Conservation (phyloP, 495 filamentous ascomycete genomes). For the Hypoxylon crocopeplum region DNA sequence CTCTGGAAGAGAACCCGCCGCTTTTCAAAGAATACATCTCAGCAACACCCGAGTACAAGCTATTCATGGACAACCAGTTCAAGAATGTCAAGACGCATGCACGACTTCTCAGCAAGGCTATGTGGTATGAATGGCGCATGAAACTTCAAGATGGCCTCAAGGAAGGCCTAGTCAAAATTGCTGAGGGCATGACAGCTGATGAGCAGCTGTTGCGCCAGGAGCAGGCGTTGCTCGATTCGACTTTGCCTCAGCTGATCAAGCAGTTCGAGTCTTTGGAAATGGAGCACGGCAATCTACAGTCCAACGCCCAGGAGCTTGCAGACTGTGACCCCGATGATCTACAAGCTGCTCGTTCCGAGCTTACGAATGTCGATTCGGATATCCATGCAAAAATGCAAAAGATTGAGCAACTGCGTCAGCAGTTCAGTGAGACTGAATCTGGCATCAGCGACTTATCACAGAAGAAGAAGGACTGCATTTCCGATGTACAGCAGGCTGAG, state of each 20-base stretch:
- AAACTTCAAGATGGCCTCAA: conserved; percentile 84
- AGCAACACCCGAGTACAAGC: conserved; percentile 81
- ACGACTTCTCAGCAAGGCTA: conserved; percentile 84
- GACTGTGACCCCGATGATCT: conserved; percentile 82
- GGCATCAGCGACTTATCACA: conserved; percentile 64
- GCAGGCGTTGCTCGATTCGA: conserved; percentile 66
- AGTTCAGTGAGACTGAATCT: conserved; percentile 68
- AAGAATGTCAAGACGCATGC: conserved; percentile 95
- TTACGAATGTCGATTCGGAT: conserved; percentile 69
- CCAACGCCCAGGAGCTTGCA: conserved; percentile 74
- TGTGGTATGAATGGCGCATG: conserved; percentile 98
- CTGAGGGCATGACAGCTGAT: conserved; percentile 78
- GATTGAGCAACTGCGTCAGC: conserved; percentile 66
- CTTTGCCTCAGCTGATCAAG: conserved; percentile 69
- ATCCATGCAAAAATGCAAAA: conserved; percentile 70
- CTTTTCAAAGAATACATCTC: conserved; percentile 90
- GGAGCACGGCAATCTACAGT: conserved; percentile 70
- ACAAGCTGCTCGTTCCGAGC: conserved; percentile 65
- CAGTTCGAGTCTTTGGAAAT: conserved; percentile 63
- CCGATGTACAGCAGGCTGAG: conserved; percentile 84
- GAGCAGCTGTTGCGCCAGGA: conserved; percentile 70
- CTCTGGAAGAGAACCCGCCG: conserved; percentile 84
- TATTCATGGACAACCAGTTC: conserved; percentile 94
- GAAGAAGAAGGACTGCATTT: conserved; percentile 69
- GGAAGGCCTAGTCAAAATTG: conserved; percentile 75